Evolutionary conservation across 2,329 filamentous ascomycete genomes (phyloP).

Genomic region (Alternaria consortialis): DNA sequence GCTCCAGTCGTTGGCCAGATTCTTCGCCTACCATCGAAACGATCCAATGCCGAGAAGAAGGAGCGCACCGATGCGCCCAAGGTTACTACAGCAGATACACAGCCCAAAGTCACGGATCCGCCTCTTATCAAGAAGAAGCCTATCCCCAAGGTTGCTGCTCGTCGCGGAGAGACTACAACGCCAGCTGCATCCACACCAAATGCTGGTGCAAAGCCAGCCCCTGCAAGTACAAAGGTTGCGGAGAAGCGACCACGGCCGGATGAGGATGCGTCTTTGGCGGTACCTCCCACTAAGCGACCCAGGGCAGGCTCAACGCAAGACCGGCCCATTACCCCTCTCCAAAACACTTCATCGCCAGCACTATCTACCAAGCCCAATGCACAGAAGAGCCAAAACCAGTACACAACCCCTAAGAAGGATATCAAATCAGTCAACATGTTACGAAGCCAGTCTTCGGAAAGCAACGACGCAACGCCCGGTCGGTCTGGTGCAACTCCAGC

Average conservation of each 20-base stretch:
- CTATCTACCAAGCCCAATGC: conserved; percentile 39
- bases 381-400: conserved; percentile 41
- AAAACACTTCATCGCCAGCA: conserved; percentile 42
- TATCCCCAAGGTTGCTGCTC: conserved; percentile 36
- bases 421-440: conserved; percentile 47
- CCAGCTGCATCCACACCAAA: conserved; percentile 20
- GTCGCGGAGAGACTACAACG: conserved; percentile 32
- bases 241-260: conserved; percentile 49
- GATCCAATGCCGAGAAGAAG: conserved; percentile 33
- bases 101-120: conserved; percentile 31
- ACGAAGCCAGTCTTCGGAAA: conserved; percentile 46
- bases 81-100: conserved; percentile 25
- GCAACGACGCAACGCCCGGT: conserved; percentile 47
- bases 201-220: conserved; percentile 19
- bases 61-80: conserved; percentile 37
- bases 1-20: conserved; percentile 56
- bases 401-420: conserved; percentile 50
- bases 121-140: conserved; percentile 37
- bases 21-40: conserved; percentile 45
- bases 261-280: conserved; percentile 37
- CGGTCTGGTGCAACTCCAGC: conserved; percentile 44
- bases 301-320: conserved; percentile 42
- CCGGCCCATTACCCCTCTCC: conserved; percentile 44
- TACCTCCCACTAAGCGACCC: conserved; percentile 45
- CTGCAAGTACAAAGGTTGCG: conserved; percentile 25